Percentiles rank a stretch among this genome's conserved stretches.
Conservation (phyloP, 148 eudicot genomes). For the Camellia japonica region DNA sequence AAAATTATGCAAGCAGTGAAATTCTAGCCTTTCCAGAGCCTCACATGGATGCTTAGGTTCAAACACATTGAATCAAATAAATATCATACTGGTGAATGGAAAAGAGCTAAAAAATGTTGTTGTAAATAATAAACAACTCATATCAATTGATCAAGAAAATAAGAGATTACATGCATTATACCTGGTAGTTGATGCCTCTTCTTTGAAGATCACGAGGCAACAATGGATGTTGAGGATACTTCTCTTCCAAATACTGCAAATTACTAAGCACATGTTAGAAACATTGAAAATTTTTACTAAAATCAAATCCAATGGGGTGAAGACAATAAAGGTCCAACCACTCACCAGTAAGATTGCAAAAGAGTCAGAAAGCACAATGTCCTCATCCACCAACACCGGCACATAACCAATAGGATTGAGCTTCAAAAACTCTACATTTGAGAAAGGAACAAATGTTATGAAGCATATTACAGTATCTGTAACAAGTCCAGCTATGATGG, state of each 20-base stretch:
- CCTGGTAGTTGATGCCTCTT: constrained; percentile 83
- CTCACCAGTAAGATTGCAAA: constrained; percentile 83
- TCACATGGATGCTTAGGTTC: background rate
- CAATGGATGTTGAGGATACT: constrained; percentile 75
- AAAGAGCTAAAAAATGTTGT: background rate
- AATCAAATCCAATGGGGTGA: background rate
- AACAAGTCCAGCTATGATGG: background rate
- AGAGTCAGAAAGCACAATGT: constrained; percentile 65
- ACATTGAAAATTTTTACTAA: background rate
- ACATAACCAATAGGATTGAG: constrained; percentile 78
- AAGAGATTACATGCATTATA: constrained; percentile 16
- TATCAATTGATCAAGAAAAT: background rate
- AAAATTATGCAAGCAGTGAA: background rate
- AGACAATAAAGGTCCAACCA: background rate
- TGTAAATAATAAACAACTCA: background rate
- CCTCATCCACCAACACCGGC: constrained; percentile 76
- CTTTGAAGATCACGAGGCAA: constrained; percentile 71
- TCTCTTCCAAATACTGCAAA: constrained; percentile 81
- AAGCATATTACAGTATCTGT: background rate
- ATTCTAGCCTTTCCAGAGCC: background rate
- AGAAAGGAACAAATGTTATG: background rate
- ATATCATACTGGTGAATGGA: background rate
- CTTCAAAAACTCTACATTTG: constrained; percentile 54
- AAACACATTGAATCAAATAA: background rate
- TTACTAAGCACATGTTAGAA: background rate